Base-by-base conservation (phyloP, 2,329 filamentous ascomycete species). In the Calonectria ilicicola region DNA sequence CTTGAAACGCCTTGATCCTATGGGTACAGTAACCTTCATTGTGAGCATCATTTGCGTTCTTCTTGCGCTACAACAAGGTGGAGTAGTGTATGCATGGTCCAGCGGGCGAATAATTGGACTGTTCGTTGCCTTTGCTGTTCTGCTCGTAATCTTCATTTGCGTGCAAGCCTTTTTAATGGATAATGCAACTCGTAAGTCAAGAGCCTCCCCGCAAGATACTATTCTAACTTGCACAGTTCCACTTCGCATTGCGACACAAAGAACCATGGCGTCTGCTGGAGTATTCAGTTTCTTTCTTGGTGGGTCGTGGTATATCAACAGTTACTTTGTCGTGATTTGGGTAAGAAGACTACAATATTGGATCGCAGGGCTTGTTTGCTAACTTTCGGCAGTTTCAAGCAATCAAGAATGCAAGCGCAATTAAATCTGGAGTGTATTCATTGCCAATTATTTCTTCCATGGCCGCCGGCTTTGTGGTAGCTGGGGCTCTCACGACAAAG, bases 291-390 rank as follows among this genome's bases (percentile, higher is more conserved):
- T 72, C 44, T 67, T 47, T 38, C 38, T 67, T 26, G 58, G 66
- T 27, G 70, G 42, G 19, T 65, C 66, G 23, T 70, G 69, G 42
- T 70, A 56, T 19, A 64, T 70, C 19, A 44, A 65, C 12, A 70
- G 49, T 8, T 72, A 67, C 26, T 72, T 38, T 40, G 53, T 72
- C 26, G 60, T 67, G 5, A 72, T 72, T 21, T 72, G 67, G 70
- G 67, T 69, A 53, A n/a, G 23, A 38, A 7, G 4, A 2, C 8
- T 14, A 10, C 1, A 6, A 29, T 21, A 8, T 8, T 7, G 5
- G 12, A 19, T 12, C 15, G 14, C 12, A 5, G 12, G 8, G n/a
- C 1, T 32, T 5, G 3, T 8, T 14, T 32, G 23, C 58, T 62
- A 21, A 62, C 23, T 5, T 7, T 40, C 10, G 38, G 35, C 3